Base-by-base conservation (phyloP, 2,329 filamentous ascomycete genomes). In the Diaporthe sp. region DNA sequence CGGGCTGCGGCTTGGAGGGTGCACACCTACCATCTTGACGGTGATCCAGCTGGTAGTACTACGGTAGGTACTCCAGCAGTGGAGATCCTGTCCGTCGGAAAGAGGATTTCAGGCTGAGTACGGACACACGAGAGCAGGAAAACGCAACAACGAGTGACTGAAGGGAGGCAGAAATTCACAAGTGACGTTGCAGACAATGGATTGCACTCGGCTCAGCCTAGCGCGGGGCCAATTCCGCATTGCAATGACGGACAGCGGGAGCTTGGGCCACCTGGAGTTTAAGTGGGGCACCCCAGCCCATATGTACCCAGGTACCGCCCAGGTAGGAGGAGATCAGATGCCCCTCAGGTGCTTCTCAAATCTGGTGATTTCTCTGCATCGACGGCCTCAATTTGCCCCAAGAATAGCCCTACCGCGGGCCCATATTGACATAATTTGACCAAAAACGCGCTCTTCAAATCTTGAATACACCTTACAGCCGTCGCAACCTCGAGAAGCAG, bases 1-100 rank as follows among this genome's bases (percentile, higher is more conserved):
- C 22, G 28, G 1, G n/a, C 10, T 34, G 22, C n/a, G 3, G 34
- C 28, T 31, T 31, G 73, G 31, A 8, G 10, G 39, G 19, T 71
- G 37, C 10, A 7, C 17, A 19, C 75, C 46, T 74, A 79, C 78
- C 79, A 79, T 80, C 25, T 76, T 77, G 75, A 57, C 46, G 13
- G n/a, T 61, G 58, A n/a, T 62, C 34, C 25, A 37, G 34, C n/a
- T 22, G 51, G n/a, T 15, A 19, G 19, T 42, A 28, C 10, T 19
- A 3, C 2, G 5, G 4, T 42, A n/a, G 7, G n/a, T 42, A 2
- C 49, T 25, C 34, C 31, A 22, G 46, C 1, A 12, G 22, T 2
- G 34, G n/a, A n/a, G 31, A 15, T 28, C 34, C 19, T 25, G 8
- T 70, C 37, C 17, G 61, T 4, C 10, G 17, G 8, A 15, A 37